Evolutionary conservation across 441 rosid species (phyloP), one percentile per base, ranked within the genome.

Genomic region (Dalechampia spathulata): DNA sequence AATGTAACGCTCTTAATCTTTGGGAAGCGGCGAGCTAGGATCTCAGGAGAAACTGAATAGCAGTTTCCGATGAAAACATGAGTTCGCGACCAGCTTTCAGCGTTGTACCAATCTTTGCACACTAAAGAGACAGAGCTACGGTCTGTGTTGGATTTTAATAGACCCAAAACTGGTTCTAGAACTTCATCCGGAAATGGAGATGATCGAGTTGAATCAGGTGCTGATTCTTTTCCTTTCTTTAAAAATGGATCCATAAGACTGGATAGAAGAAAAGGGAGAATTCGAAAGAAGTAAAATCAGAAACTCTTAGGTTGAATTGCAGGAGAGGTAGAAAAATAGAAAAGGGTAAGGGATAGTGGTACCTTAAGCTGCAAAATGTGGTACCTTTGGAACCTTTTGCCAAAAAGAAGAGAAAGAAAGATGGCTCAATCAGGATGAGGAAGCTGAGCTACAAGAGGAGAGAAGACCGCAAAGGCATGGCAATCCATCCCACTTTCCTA

Each of bases 21-120:
- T 0, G 83, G 81, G 54, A 82, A 84, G 41, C 86, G 68, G 25
- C 75, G 76, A 6, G 66, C 77, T 9, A 82, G 72, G 32, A 82
- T 79, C 63, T 78, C 77, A 11, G 84, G 84, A 5, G 86, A 71
- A 28, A 84, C 87, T 2, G 92, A 76, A 58, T 84, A 84, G 40
- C 86, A 84, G 77, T 84, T 84, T 0, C 86, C 87, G 44, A 84
- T 82, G 56, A 82, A 81, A 25, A 81, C 81, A 61, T 63, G 74
- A 17, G 76, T 58, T 37, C 91, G 58, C 6, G 87, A 75, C 87
- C 85, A 81, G 37, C 83, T 62, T 51, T 84, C 91, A 6, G 85
- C 83, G 78, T 64, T 20, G 70, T 79, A 84, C 92, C 88, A 84
- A 42, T 74, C 76, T 55, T 74, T 78, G 65, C 82, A 81, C 20